Evolutionary conservation across 169 alveolate species (phyloP).

Genomic region (Neospora caninum): DNA sequence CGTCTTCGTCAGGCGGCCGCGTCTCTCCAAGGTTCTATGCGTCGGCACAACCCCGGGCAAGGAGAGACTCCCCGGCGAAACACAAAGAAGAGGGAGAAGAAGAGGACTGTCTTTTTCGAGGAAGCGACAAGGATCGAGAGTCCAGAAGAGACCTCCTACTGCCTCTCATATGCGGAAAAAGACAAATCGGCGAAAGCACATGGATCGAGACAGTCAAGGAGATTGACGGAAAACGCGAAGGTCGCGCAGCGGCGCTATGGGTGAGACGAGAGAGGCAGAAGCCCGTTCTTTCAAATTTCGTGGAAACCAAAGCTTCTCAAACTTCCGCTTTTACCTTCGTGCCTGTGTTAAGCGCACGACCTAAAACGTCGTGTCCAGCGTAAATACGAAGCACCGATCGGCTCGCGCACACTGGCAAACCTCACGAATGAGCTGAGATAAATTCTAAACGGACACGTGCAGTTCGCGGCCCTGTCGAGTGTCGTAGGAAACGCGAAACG

Average conservation of each 20-base stretch:
- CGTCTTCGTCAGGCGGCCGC: not conserved
- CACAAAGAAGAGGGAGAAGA: not conserved
- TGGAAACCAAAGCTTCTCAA: too few species aligned
- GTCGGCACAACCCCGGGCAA: not conserved
- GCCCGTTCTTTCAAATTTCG: too few species aligned
- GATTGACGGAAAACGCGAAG: constrained; percentile 4
- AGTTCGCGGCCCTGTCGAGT: too few species aligned
- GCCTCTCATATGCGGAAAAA: not conserved
- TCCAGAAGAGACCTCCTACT: not conserved
- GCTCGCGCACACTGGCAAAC: too few species aligned
- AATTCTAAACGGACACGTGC: too few species aligned
- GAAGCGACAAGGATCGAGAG: not conserved
- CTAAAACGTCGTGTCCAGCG: too few species aligned
- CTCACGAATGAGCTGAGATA: too few species aligned
- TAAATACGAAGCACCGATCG: too few species aligned
- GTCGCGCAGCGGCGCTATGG: constrained; percentile 31
- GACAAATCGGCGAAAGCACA: not conserved
- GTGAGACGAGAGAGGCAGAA: not conserved
- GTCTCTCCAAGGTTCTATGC: not conserved
- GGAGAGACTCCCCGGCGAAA: not conserved
- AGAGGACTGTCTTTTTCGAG: not conserved
- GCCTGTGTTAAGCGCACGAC: too few species aligned
- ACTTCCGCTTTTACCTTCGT: too few species aligned
- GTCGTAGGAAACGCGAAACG: too few species aligned
- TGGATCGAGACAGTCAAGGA: not conserved